These are phyloP conservation scores for Aspergillus nanangensis DNA, from an alignment of 495 filamentous ascomycete species.

Conservation along the genomic window DNA sequence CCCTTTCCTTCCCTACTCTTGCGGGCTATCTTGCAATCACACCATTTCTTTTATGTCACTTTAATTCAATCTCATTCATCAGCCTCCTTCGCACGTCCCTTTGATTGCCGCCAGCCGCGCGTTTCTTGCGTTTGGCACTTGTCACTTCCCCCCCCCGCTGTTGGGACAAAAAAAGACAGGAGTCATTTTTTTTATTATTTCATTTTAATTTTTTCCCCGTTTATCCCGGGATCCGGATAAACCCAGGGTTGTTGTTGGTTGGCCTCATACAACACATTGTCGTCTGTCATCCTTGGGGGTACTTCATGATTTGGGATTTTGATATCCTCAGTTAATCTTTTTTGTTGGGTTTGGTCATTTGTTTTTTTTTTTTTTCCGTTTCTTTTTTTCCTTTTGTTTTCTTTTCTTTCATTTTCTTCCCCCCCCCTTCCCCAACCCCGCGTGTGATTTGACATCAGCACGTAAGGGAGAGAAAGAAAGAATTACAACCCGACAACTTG, in stretches of 20 bases:
- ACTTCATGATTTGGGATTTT: too few species aligned
- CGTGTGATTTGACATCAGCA: neutral
- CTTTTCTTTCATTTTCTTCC: constrained; percentile 7
- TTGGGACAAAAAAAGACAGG: too few species aligned
- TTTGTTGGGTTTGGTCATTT: too few species aligned
- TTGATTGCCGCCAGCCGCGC: constrained; percentile 41
- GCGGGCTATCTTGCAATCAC: constrained; percentile 20
- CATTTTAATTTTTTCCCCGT: constrained; percentile 7
- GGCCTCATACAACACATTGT: too few species aligned
- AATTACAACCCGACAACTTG: constrained; percentile 7
- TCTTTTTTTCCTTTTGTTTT: constrained; percentile 6
- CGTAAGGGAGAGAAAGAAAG: constrained; percentile 10
- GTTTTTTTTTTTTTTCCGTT: constrained; percentile 1
- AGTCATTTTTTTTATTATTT: neutral
- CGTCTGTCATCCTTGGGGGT: too few species aligned
- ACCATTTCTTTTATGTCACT: constrained; percentile 47
- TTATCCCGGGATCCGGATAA: too few species aligned
- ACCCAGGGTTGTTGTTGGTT: neutral
- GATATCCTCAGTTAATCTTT: too few species aligned
- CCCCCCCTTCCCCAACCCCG: neutral
- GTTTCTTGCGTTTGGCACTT: constrained; percentile 35
- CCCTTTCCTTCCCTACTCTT: constrained; percentile 23
- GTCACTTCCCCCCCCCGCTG: constrained; percentile 1
- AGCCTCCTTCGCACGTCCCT: constrained; percentile 29
- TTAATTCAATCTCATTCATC: constrained; percentile 11